Evolutionary conservation across 2,329 filamentous ascomycete species (phyloP), one percentile per base, ranked within the genome.

Genomic region (Capronia epimyces): DNA sequence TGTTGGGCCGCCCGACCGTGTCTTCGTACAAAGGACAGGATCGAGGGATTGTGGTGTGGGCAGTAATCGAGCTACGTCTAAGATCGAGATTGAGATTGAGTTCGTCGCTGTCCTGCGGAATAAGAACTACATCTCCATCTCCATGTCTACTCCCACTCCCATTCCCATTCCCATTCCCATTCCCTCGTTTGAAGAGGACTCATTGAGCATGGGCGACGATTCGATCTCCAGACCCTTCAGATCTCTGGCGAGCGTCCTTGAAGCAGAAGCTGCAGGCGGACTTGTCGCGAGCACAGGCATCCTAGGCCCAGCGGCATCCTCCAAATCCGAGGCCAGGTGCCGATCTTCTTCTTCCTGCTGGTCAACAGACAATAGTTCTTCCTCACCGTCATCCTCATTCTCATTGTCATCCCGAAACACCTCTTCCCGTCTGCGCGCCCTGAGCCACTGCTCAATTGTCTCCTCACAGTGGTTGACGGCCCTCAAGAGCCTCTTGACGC

Each of bases 151-250:
- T 53, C 78, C 74, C 58, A 83, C 77, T 8, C 15, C 20, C 10
- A 76, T 76, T 18, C 66, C 62, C 15, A 61, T 73, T 0, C 70
- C 71, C 63, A 78, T 74, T 53, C 78, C 74, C 58, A 83, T 78
- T 8, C 15, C 20, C 10, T 24, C 39, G 21, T 42, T 21, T 12
- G 13, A 32, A n/a, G 7, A 8, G 3, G 29, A n/a, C 12, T n/a
- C 7, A n/a, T 32, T 32, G 20, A 27, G 32, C 3, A 12, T 8
- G 13, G 50, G 32, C 31, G 50, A 50, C 32, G 31, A 36, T 20
- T 46, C 42, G 22, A 56, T 45, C 15, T 43, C 46, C 27, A 56
- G 32, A 18, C 41, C 53, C 34, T 39, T 40, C 25, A 55, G 22
- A 10, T 55, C 42, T 27, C 46, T 46, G 13, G 43, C 49, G 27